Evolutionary conservation across 2,329 filamentous ascomycete genomes (phyloP), one percentile per base, ranked within the genome.

Genomic region (Talaromyces rugulosus): DNA sequence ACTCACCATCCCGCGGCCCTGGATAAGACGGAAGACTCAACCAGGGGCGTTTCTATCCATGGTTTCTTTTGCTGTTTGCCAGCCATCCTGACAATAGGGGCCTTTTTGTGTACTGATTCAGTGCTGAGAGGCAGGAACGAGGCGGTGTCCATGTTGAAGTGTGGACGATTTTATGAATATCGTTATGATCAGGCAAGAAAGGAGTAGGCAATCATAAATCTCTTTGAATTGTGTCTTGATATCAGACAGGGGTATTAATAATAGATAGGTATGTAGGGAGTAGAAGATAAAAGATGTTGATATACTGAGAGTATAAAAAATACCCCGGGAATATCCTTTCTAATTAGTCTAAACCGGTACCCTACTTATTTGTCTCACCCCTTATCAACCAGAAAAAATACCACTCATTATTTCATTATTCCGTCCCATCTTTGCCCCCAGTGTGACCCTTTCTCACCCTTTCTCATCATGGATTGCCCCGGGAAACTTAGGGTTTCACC

Each of bases 21-120:
- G 51, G 89, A 92, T 42, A 93, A 81, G 14, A 85, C 79, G 57
- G 82, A 80, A 3, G 87, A 91, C 69, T 87, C 84, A 63, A 90
- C 81, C 64, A 90, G 82, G 30, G 90, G 90, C 18, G 90, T 93
- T 72, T 88, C 80, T 63, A 86, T 83, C 88, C 89, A 92, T 61
- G 89, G 87, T 58, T 70, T 74, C 58, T 34, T 30, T 2, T 50
- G 30, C 2, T 47, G 87, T 58, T 70, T 74, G 56, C 9, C 18
- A 3, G 36, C 23, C 6, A 30, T 58, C 18, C 40, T 57, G 8
- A n/a, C 52, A n/a, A 18, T 12, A 8, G 33, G 18, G 8, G 30
- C 16, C 30, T 36, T 42, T 9, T 30, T 42, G 30, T 31, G 23
- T 28, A 28, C 14, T 1, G 34, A 28, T 27, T 36, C 30, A 18